Percentiles rank a stretch among this genome's conserved stretches.
Evolutionary conservation across 352 stramenopile genomes (phyloP).

Genomic region (Lagenidium giganteum): DNA sequence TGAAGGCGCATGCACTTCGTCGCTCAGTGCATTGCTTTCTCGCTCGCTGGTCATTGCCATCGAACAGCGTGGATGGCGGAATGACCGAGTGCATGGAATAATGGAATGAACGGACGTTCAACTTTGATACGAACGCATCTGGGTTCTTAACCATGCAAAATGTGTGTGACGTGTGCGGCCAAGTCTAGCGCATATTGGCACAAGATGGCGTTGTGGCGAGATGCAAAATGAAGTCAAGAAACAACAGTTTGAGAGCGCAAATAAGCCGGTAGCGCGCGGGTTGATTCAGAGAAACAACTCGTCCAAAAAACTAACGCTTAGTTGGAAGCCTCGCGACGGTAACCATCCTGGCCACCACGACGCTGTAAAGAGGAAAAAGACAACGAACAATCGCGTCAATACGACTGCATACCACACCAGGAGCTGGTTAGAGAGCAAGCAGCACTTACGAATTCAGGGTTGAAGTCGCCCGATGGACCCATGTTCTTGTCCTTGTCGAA

Average conservation of each 20-base stretch:
- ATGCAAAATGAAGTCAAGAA: no score
- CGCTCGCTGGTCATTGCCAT: no score
- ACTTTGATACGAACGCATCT: constrained; percentile 12
- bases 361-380: no score
- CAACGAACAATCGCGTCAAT: neutral
- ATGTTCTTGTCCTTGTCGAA: constrained; percentile 82
- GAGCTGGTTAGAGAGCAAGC: no score
- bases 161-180: no score
- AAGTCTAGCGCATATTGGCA: no score
- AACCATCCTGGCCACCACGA: constrained; percentile 58
- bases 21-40: neutral
- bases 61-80: no score
- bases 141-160: no score
- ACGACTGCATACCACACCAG: neutral
- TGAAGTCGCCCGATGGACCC: constrained; percentile 71
- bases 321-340: constrained; percentile 68
- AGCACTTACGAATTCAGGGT: constrained; percentile 66
- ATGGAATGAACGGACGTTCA: neutral
- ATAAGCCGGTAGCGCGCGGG: constrained; percentile 41
- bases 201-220: no score
- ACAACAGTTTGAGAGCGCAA: no score
- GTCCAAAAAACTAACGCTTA: constrained; percentile 48
- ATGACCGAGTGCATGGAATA: no score
- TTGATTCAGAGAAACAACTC: constrained; percentile 59
- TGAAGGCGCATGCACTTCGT: no score